Percentiles rank a stretch among this genome's conserved stretches.
phyloP scores from a whole-genome alignment of 1,284 basidiomycete species.

The Pterulicium gracile region DNA sequence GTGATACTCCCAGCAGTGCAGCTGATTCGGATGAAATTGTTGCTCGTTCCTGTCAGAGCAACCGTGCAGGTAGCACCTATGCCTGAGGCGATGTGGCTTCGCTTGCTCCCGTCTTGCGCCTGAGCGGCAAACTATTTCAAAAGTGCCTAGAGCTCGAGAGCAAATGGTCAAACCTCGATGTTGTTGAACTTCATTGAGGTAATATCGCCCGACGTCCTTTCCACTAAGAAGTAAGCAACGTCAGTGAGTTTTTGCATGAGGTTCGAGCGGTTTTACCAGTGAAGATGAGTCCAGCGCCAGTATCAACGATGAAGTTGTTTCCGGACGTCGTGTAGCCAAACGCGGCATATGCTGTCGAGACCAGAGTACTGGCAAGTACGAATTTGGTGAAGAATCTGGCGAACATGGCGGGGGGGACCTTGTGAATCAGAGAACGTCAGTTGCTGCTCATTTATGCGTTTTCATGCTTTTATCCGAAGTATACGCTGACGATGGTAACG shows the following conservation, averaged over 20 bases:
- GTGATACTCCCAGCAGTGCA: slow-evolving; percentile 21
- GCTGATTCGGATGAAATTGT: slow-evolving; percentile 25
- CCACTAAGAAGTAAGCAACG: slow-evolving; percentile 11
- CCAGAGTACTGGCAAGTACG: no score
- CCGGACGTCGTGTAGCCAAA: slow-evolving; percentile 11
- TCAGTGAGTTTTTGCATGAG: neutral
- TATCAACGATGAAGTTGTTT: slow-evolving; percentile 11
- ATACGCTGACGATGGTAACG: no score
- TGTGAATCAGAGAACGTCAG: no score
- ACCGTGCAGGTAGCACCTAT: slow-evolving; percentile 22
- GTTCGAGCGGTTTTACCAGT: slow-evolving; percentile 8
- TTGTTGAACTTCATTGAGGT: slow-evolving; percentile 25
- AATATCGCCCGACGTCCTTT: slow-evolving; percentile 20
- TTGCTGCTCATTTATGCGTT: no score
- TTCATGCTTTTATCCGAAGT: no score
- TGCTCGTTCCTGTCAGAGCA: slow-evolving; percentile 17
- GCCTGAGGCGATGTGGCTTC: slow-evolving; percentile 22
- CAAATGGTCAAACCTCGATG: slow-evolving; percentile 17
- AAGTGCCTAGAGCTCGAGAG: neutral
- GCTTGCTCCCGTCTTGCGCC: slow-evolving; percentile 20
- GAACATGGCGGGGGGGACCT: no score
- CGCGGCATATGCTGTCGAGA: no score
- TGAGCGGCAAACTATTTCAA: slow-evolving; percentile 3
- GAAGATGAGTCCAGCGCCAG: slow-evolving; percentile 11
- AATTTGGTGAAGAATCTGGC: no score